Evolutionary conservation across 164 flowering plant species (phyloP).

Genomic region (Buxus sempervirens): DNA sequence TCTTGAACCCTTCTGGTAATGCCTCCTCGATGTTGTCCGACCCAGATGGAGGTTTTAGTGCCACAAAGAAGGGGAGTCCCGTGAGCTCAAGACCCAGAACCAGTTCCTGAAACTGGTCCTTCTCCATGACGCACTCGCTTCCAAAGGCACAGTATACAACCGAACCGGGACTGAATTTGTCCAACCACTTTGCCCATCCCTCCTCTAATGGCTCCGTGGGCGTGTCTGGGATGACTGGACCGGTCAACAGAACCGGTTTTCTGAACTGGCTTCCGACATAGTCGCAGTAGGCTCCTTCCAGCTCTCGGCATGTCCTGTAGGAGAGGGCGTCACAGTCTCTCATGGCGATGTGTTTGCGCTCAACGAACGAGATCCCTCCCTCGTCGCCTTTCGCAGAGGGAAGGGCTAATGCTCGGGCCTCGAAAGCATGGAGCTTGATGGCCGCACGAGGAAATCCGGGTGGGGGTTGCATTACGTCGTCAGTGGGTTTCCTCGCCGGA

Average conservation of each 20-base stretch:
- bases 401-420: slow-evolving; percentile 19
- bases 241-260: slow-evolving; percentile 39
- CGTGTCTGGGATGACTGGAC: slow-evolving; percentile 37
- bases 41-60: slow-evolving; percentile 42
- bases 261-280: slow-evolving; percentile 24
- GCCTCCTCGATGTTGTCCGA: slow-evolving; percentile 35
- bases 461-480: slow-evolving; percentile 29
- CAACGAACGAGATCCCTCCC: slow-evolving; percentile 28
- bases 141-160: slow-evolving; percentile 55
- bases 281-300: slow-evolving; percentile 39
- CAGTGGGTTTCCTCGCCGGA: slow-evolving; percentile 15
- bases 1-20: slow-evolving; percentile 50
- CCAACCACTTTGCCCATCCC: slow-evolving; percentile 37
- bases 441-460: slow-evolving; percentile 34
- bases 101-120: slow-evolving; percentile 50
- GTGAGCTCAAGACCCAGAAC: slow-evolving; percentile 45
- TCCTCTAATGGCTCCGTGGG: slow-evolving; percentile 11
- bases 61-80: slow-evolving; percentile 40
- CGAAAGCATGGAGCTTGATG: slow-evolving; percentile 22
- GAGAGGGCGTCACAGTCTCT: slow-evolving; percentile 36
- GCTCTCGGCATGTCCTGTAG: slow-evolving; percentile 40
- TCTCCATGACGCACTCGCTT: slow-evolving; percentile 26
- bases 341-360: slow-evolving; percentile 18
- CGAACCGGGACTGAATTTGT: slow-evolving; percentile 17
- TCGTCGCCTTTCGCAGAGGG: slow-evolving; percentile 20